phyloP scores from a whole-genome alignment of 306 rosid species.

The Amphicarpaea edgeworthii region DNA sequence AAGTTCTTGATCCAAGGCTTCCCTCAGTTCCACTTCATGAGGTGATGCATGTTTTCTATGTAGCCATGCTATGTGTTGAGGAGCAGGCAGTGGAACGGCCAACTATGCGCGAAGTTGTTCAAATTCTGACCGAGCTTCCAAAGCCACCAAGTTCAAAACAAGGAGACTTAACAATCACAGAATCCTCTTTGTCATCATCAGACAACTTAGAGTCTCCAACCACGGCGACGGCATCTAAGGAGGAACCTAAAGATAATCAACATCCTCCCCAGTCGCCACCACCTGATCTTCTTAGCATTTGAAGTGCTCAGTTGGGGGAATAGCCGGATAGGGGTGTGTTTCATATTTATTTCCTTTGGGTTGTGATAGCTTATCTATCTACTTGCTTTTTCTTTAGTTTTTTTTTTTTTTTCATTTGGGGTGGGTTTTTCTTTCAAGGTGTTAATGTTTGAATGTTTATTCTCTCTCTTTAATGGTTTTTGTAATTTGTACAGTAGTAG shows the following conservation, averaged over 20 bases:
- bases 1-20: conserved; percentile 59
- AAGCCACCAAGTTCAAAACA: conserved; percentile 66
- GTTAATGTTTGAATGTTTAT: conserved; percentile 52
- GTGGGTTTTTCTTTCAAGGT: conserved; percentile 56
- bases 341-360: conserved; percentile 47
- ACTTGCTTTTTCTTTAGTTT: conserved; percentile 40
- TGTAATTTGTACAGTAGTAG: conserved; percentile 74
- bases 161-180: conserved; percentile 54
- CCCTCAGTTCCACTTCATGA: conserved; percentile 61
- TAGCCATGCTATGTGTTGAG: conserved; percentile 86
- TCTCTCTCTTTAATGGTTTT: conserved; percentile 39
- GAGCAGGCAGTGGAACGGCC: conserved; percentile 81
- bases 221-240: conserved; percentile 44
- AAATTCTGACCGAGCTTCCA: conserved; percentile 82
- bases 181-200: conserved; percentile 57
- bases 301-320: conserved; percentile 50
- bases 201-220: conserved; percentile 62
- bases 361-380: conserved; percentile 45
- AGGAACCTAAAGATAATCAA: conserved; percentile 63
- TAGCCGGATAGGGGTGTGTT: conserved; percentile 42
- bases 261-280: conserved; percentile 62
- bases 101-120: conserved; percentile 90
- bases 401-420: conserved; percentile 36
- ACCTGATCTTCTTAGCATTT: conserved; percentile 95
- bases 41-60: conserved; percentile 76